Percentiles rank a stretch among this genome's conserved stretches.
These are phyloP conservation scores for Torrubiellomyces zombiae DNA, from an alignment of 2,329 filamentous ascomycete genomes.

Conservation along the genomic window DNA sequence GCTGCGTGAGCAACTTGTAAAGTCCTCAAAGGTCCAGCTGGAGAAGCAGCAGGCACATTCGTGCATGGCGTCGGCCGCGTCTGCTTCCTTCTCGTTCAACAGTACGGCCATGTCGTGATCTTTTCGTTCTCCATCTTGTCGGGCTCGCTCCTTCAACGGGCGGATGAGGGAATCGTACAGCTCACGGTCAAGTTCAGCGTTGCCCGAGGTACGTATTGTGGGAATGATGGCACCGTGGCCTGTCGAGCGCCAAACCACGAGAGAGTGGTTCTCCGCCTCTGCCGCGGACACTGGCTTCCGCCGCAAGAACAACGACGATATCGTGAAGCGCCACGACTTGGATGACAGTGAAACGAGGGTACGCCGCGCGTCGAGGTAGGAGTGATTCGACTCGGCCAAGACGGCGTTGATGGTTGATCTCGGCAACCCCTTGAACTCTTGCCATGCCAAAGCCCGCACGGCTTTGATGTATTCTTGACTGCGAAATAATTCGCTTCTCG, in stretches of 20 bases:
- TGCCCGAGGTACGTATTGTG: constrained; percentile 48
- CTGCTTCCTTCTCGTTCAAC: constrained; percentile 42
- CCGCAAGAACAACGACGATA: constrained; percentile 54
- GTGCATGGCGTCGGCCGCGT: constrained; percentile 35
- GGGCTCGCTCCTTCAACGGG: constrained; percentile 31
- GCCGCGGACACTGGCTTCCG: constrained; percentile 37
- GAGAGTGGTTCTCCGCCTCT: constrained; percentile 42
- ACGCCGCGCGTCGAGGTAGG: constrained; percentile 54
- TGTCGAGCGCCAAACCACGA: constrained; percentile 43
- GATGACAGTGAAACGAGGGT: constrained; percentile 52
- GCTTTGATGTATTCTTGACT: constrained; percentile 51
- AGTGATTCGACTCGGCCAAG: constrained; percentile 65
- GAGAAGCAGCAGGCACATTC: constrained; percentile 72
- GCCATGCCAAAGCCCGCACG: constrained; percentile 48
- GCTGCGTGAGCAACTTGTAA: constrained; percentile 51
- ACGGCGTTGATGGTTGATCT: constrained; percentile 62
- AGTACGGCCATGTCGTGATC: constrained; percentile 36
- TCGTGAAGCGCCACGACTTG: constrained; percentile 62
- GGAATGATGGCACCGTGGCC: constrained; percentile 41
- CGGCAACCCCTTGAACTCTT: constrained; percentile 61
- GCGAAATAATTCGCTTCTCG: constrained; percentile 49
- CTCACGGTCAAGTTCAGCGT: constrained; percentile 45
- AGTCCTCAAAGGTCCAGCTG: constrained; percentile 53
- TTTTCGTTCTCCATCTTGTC: constrained; percentile 26
- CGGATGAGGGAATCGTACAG: constrained; percentile 39